A percentile compares a stretch with the other conserved stretches of the same genome.
phyloP scores from a whole-genome alignment of 805 yeast species.

The Wickerhamiella cacticola region DNA sequence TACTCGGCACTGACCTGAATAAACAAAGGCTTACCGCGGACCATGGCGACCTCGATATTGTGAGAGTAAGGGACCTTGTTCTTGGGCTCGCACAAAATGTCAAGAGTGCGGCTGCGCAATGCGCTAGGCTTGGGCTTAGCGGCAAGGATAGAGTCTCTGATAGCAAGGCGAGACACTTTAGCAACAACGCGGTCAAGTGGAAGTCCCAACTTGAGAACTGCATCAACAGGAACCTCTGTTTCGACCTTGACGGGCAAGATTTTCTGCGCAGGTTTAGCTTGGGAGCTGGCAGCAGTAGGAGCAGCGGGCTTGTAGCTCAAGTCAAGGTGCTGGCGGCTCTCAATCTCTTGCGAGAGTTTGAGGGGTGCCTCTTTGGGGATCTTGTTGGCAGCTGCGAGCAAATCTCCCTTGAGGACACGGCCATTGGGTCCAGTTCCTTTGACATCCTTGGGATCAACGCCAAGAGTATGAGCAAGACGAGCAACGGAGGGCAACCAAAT shows the following conservation, averaged over 20 bases:
- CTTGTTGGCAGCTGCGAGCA: constrained; percentile 67
- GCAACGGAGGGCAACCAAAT: constrained; percentile 22
- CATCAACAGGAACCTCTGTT: constrained; percentile 17
- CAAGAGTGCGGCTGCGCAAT: constrained; percentile 48
- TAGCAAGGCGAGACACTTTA: constrained; percentile 31
- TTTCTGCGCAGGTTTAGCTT: constrained; percentile 16
- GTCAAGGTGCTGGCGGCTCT: constrained; percentile 52
- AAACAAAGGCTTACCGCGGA: constrained; percentile 18
- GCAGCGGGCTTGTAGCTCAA: constrained; percentile 38
- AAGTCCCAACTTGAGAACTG: constrained; percentile 21
- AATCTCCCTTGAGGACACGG: constrained; percentile 80
- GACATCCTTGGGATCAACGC: constrained; percentile 59
- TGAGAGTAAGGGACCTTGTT: constrained; percentile 33
- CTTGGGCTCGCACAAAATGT: constrained; percentile 42
- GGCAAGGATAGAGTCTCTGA: constrained; percentile 31
- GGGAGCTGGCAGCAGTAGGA: constrained; percentile 24
- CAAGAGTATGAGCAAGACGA: constrained; percentile 56
- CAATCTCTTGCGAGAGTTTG: constrained; percentile 44
- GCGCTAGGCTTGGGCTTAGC: constrained; percentile 31
- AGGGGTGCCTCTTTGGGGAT: constrained; percentile 46
- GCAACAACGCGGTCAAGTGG: constrained; percentile 31
- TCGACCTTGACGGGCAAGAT: constrained; percentile 15
- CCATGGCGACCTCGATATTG: constrained; percentile 11
- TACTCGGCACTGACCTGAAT: constrained; percentile 18
- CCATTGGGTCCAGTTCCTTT: constrained; percentile 85